Evolutionary conservation across 2,329 filamentous ascomycete genomes (phyloP).

Genomic region (Aureobasidium sp.): DNA sequence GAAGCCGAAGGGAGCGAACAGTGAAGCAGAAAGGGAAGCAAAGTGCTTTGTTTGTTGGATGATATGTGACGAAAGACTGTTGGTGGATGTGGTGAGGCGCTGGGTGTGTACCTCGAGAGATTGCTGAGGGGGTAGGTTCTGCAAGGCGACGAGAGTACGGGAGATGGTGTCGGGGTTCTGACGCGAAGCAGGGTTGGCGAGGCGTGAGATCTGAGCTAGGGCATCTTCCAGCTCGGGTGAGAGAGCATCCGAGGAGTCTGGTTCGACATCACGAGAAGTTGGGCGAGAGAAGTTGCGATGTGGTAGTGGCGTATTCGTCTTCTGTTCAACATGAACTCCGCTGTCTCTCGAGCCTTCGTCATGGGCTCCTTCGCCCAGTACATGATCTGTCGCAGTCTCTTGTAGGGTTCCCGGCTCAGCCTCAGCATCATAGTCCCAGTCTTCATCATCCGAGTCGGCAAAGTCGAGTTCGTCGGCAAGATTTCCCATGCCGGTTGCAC

Average conservation of each 20-base stretch:
- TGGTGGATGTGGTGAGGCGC: slow-evolving; percentile 26
- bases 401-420: neutral
- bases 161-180: slow-evolving; percentile 25
- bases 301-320: slow-evolving; percentile 25
- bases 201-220: slow-evolving; percentile 24
- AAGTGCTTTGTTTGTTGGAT: slow-evolving; percentile 66
- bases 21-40: slow-evolving; percentile 60
- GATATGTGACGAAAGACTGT: slow-evolving; percentile 58
- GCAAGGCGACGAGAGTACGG: slow-evolving; percentile 22
- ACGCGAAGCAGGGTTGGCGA: slow-evolving; percentile 21
- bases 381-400: slow-evolving; percentile 3
- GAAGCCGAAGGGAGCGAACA: slow-evolving; percentile 60
- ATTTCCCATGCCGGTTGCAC: slow-evolving; percentile 59
- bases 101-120: slow-evolving; percentile 25
- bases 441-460: slow-evolving; percentile 43
- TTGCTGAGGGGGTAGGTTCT: slow-evolving; percentile 27
- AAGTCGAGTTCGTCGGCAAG: slow-evolving; percentile 74
- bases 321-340: slow-evolving; percentile 35
- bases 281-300: slow-evolving; percentile 23
- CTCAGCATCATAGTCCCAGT: slow-evolving; percentile 13
- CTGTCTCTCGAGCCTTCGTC: slow-evolving; percentile 34
- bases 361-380: slow-evolving; percentile 19
- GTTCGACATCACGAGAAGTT: neutral
- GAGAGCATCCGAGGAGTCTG: slow-evolving; percentile 25
- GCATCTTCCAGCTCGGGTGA: slow-evolving; percentile 26